Base-by-base conservation (phyloP, 2,329 filamentous ascomycete genomes). In the Geoglossum cookeanum region DNA sequence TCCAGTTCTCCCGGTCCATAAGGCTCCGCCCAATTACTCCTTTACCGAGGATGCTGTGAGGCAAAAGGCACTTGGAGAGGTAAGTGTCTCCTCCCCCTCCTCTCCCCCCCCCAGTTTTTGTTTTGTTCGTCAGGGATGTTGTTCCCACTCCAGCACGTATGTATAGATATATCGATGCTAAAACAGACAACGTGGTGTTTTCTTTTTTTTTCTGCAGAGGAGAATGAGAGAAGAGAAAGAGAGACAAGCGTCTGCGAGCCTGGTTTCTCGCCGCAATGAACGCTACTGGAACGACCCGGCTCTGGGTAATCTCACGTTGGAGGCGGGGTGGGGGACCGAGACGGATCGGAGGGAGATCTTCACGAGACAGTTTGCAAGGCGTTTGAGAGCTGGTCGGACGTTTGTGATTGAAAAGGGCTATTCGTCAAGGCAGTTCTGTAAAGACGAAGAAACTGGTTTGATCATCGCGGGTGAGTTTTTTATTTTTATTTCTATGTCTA, bases 11-110 rank as follows among this genome's bases (percentile, higher is more conserved):
- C 65, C 67, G 15, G 65, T 70, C 32, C 67, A 70, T 65, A 56
- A 64, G 55, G 64, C 68, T 39, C 62, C 68, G 47, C 57, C 61
- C 9, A 63, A 62, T 5, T 63, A 68, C 3, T 72, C 71, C 58
- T 73, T 76, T 61, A 68, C 71, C 0, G 62, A 64, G 13, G 64
- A 68, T 9, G 73, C 72, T 53, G 66, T 75, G 7, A 62, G 63
- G 29, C 63, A 72, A 64, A 55, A 64, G 61, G 63, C 67, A 60
- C 59, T 62, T 59, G 42, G 65, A 65, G 65, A 63, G 62, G 67
- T 60, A 63, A 64, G 59, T 45, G 9, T 52, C 22, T 17, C n/a
- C n/a, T 27, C 35, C n/a, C n/a, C n/a, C n/a, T n/a, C n/a, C n/a
- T n/a, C n/a, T n/a, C n/a, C 4, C 13, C n/a, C 44, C 2, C 5